Conservation (phyloP, 371 early-diverging fungal species). For the Saksenaea vasiformis region DNA sequence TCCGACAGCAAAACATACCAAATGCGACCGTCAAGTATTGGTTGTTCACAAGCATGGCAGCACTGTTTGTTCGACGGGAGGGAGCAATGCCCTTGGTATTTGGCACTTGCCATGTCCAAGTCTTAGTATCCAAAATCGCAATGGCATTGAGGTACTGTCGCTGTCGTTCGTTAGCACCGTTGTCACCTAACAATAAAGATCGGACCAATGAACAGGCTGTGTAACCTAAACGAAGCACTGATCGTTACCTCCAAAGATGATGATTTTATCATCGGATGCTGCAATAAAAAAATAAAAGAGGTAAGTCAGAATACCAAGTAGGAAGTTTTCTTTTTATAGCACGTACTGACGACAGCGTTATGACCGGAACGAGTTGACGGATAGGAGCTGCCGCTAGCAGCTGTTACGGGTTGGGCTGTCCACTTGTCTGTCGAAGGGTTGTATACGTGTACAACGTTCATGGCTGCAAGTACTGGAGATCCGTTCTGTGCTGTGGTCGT, state of each 20-base stretch:
- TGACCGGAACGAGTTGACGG: constrained; percentile 33
- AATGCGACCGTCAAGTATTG: constrained; percentile 41
- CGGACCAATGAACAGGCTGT: not conserved
- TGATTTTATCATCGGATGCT: constrained; percentile 39
- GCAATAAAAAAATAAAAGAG: not conserved
- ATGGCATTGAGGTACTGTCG: constrained; percentile 32
- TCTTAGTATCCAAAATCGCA: constrained; percentile 41
- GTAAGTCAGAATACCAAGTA: not conserved
- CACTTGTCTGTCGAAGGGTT: constrained; percentile 27
- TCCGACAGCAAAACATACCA: constrained; percentile 25
- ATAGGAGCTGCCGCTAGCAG: not conserved
- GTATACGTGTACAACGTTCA: constrained; percentile 26
- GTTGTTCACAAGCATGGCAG: constrained; percentile 35
- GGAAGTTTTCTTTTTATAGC: not conserved
- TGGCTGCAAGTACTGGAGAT: constrained; percentile 15
- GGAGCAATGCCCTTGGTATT: constrained; percentile 37
- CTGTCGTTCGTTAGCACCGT: constrained; percentile 16
- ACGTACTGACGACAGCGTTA: constrained; percentile 47
- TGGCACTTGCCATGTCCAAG: constrained; percentile 45
- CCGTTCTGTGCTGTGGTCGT: not conserved
- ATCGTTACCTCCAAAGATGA: constrained; percentile 48
- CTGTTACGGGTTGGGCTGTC: constrained; percentile 10
- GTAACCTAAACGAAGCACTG: not conserved
- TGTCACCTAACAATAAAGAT: constrained; percentile 30
- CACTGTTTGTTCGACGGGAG: constrained; percentile 40